phyloP scores from a whole-genome alignment of 352 stramenopile genomes.

The Pythium vanterpoolii region DNA sequence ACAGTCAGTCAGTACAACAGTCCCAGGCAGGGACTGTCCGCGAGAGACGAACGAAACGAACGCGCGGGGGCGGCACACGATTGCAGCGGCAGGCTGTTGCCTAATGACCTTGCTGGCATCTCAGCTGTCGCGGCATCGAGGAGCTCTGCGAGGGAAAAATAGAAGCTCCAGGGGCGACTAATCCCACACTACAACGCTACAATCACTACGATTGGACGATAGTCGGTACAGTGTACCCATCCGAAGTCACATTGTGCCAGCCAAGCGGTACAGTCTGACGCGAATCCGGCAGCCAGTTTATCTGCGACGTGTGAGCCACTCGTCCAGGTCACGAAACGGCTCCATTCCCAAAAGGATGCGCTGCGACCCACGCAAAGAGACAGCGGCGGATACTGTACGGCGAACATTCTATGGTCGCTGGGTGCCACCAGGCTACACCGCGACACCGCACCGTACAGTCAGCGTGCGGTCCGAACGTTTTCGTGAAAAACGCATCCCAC shows the following conservation, averaged over 20 bases:
- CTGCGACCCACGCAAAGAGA: neutral
- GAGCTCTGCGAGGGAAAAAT: neutral
- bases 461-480: neutral
- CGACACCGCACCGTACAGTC: no score
- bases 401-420: neutral
- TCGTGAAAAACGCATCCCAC: neutral
- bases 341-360: neutral
- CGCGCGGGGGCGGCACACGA: no score
- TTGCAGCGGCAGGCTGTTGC: neutral
- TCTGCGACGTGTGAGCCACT: constrained; percentile 10
- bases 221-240: constrained; percentile 7
- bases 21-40: no score
- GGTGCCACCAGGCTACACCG: no score
- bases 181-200: constrained; percentile 1
- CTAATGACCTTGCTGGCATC: constrained; percentile 4
- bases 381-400: neutral
- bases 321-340: neutral
- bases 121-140: constrained; percentile 5
- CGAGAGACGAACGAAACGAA: no score
- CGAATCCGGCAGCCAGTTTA: constrained; percentile 14
- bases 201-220: neutral
- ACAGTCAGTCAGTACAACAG: no score
- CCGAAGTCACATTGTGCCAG: neutral
- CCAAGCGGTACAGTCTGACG: constrained; percentile 16
- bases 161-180: constrained; percentile 4